Base-by-base conservation (phyloP, 768 basidiomycete species). In the Suillus plorans region DNA sequence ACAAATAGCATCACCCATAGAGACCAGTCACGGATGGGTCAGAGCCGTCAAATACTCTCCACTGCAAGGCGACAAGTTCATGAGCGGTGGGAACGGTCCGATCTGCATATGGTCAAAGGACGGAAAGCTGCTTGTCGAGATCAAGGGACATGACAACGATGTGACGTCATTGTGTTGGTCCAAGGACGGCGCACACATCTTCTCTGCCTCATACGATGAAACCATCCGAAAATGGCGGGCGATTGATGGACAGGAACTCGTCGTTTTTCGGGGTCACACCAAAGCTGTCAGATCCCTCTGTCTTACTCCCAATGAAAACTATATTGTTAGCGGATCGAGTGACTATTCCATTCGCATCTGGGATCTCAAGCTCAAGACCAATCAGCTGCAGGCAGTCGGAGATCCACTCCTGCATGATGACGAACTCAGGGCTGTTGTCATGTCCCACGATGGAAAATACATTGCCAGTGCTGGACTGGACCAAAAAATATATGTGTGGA, bases 381-480 rank as follows among this genome's bases (percentile, higher is more conserved):
- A 61, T 49, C n/a, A n/a, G n/a, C n/a, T n/a, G n/a, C 42, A 49
- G 47, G 28, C 6, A 31, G 9, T 61, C 4, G 60, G 60, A 12
- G 81, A 82, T 1, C 72, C 84, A 3, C 75, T 82, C 63, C 93
- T 93, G 0, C 95, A 97, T 73, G 87, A 84, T 10, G 92, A 92
- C 69, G 89, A 93, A 75, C 84, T 97, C 0, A 80, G 90, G 36
- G 82, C 85, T 6, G 80, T 97, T 4, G 91, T 94, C 5, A 70
- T 95, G 44, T 94, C 90, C 68, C 81, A 0, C 28, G 93, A 97
- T 77, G 94, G 91, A 14, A 88, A 84, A 70, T 86, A 88, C 61
- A 80, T 97, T 5, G 92, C 88, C 3, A 94, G 90, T 69, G 94
- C 87, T 14, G 94, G 95, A 0, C 84, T 84, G 70, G 95, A 97